Evolutionary conservation across 805 yeast genomes (phyloP), one percentile per base, ranked within the genome.

Genomic region (Yarrowia sp.): DNA sequence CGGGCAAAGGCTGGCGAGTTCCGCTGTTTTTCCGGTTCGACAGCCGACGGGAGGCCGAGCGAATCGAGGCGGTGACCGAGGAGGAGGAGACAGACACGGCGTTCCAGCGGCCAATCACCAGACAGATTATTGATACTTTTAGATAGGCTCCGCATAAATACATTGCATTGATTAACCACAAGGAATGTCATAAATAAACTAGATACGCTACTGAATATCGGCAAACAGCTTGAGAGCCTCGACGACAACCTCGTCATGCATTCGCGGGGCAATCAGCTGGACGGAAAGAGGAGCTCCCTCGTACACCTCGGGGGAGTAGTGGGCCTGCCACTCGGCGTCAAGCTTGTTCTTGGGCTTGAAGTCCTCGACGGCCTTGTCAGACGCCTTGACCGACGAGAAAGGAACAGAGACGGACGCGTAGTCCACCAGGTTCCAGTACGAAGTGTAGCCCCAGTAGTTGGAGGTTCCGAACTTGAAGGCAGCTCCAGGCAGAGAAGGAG

Each of bases 381-480:
- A 19, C 16, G 59, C 19, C 33, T 33, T 33, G 14, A 51, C 59
- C 6, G 32, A 3, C 4, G 44, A 35, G 21, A 51, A 47, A 13
- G 74, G 74, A 59, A 72, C 67, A 7, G 72, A 68, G 4, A 71
- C 81, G 38, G 85, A 82, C 41, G 96, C 91, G 69, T 83, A 78
- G 72, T 88, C 96, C 65, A 87, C 72, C 63, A 87, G 70, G 74
- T 88, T 88, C 82, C 84, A 88, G 65, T 86, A 78, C 2, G 90
- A 75, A 6, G 93, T 87, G 77, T 88, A 88, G 3, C 92, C 87
- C 92, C 94, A 88, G 73, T 86, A 86, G 71, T 81, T 82, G 6
- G 86, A 80, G 58, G 80, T 77, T 51, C 80, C 82, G 21, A 87
- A 82, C 61, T 79, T 80, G 44, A 90, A 89, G n/a, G 94, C 90